These are phyloP conservation scores for Fusarium devonianum DNA, from an alignment of 2,329 filamentous ascomycete genomes.

Conservation along the genomic window DNA sequence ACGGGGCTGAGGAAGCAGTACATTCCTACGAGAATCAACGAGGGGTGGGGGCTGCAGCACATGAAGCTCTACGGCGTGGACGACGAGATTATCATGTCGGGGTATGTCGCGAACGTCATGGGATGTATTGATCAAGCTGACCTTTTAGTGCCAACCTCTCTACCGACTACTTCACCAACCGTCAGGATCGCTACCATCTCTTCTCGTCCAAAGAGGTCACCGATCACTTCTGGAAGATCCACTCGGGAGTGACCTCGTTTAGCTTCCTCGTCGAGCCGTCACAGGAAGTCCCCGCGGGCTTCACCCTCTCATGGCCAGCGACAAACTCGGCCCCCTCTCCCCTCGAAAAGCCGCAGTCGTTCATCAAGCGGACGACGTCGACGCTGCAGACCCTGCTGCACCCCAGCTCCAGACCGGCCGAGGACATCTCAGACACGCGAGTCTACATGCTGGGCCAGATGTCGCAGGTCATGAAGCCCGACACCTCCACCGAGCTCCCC, in stretches of 20 bases:
- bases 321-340: conserved; percentile 79
- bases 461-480: conserved; percentile 79
- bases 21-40: conserved; percentile 90
- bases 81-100: conserved; percentile 93
- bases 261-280: conserved; percentile 81
- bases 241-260: conserved; percentile 77
- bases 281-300: conserved; percentile 59
- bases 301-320: conserved; percentile 74
- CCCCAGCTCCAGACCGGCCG: conserved; percentile 21
- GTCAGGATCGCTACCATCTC: conserved; percentile 92
- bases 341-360: conserved; percentile 71
- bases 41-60: conserved; percentile 97
- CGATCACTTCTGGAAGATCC: conserved; percentile 81
- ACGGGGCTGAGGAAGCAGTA: conserved; percentile 84
- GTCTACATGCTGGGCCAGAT: conserved; percentile 90
- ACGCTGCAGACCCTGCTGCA: conserved; percentile 72
- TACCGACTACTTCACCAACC: conserved; percentile 93
- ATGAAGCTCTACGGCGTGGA: conserved; percentile 99
- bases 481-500: conserved; percentile 88
- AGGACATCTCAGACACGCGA: conserved; percentile 63
- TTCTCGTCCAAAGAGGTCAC: conserved; percentile 82
- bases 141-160: conserved; percentile 77
- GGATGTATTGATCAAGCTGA: conserved; percentile 27
- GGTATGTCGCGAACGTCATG: conserved; percentile 55
- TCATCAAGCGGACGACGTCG: conserved; percentile 72